Percentiles rank a stretch among this genome's conserved stretches.
phyloP scores from a whole-genome alignment of 192 early-diverging fungal genomes.

The Backusella circina region DNA sequence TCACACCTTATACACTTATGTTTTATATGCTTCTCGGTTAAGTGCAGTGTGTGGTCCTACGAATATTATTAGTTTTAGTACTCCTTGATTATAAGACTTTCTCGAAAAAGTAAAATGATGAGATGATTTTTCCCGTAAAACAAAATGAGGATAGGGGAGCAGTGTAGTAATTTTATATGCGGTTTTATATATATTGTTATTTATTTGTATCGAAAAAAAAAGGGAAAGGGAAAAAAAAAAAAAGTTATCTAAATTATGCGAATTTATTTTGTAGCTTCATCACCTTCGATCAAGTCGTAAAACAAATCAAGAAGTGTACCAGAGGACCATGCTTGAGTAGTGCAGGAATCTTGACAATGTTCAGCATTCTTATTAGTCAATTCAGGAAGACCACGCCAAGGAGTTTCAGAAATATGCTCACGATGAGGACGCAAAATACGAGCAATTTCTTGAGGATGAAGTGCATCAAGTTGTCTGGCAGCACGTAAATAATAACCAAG shows the following conservation, averaged over 20 bases:
- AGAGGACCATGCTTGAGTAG: slow-evolving; percentile 93
- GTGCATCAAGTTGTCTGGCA: slow-evolving; percentile 65
- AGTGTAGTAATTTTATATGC: background rate
- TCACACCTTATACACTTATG: background rate
- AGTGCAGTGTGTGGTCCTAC: background rate
- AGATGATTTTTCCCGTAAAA: background rate
- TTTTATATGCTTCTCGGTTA: background rate
- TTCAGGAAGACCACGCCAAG: slow-evolving; percentile 93
- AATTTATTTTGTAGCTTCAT: background rate
- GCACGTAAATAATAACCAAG: slow-evolving; percentile 89
- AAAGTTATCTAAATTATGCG: background rate
- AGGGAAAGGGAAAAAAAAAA: background rate
- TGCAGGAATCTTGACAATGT: slow-evolving; percentile 79
- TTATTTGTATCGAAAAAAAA: background rate
- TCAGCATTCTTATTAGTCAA: slow-evolving; percentile 87
- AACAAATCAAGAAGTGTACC: slow-evolving; percentile 71
- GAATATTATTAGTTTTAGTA: background rate
- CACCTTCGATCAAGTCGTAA: slow-evolving; percentile 34
- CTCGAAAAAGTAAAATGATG: background rate
- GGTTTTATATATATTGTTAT: background rate
- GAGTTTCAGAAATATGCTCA: slow-evolving; percentile 61
- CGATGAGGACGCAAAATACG: slow-evolving; percentile 76
- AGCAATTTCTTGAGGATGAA: slow-evolving; percentile 48
- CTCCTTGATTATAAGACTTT: background rate
- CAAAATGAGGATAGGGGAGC: background rate